These are phyloP conservation scores for Aspergillus chevalieri DNA, from an alignment of 2,329 filamentous ascomycete species.

Conservation along the genomic window DNA sequence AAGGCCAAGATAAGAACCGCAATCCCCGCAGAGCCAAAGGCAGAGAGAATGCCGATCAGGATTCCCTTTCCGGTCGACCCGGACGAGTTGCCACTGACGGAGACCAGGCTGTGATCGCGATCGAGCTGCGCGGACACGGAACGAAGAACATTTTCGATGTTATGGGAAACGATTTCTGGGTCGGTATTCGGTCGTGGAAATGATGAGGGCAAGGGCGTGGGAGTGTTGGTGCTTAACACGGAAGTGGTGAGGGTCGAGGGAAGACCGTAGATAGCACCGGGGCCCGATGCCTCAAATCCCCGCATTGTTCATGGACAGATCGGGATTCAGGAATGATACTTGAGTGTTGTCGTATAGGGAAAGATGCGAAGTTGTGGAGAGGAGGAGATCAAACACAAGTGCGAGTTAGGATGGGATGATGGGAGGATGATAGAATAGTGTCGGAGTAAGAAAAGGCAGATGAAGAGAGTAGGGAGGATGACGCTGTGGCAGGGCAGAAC, in stretches of 20 bases:
- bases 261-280: conserved; percentile 28
- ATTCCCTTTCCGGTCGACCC: conserved; percentile 67
- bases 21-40: conserved; percentile 82
- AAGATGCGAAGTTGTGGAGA: background rate
- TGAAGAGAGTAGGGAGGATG: conserved; percentile 3
- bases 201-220: conserved; percentile 20
- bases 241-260: conserved; percentile 29
- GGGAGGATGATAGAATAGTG: conserved; percentile 1
- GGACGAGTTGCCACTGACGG: conserved; percentile 35
- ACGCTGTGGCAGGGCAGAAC: conserved; percentile 2
- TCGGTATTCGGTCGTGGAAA: conserved; percentile 10
- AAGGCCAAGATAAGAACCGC: conserved; percentile 72
- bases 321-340: background rate
- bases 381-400: background rate
- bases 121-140: conserved; percentile 19
- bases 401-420: conserved; percentile 1
- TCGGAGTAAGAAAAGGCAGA: conserved; percentile 9
- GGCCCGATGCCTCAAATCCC: conserved; percentile 34
- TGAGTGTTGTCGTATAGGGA: background rate
- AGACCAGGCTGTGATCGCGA: conserved; percentile 16
- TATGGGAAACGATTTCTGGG: conserved; percentile 11
- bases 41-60: conserved; percentile 88
- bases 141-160: conserved; percentile 37
- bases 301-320: conserved; percentile 34
- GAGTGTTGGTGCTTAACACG: conserved; percentile 22